A percentile compares a stretch with the other conserved stretches of the same genome.
These are phyloP conservation scores for Lodderomyces parapsilosis DNA, from an alignment of 1,139 yeast genomes.

Conservation along the genomic window DNA sequence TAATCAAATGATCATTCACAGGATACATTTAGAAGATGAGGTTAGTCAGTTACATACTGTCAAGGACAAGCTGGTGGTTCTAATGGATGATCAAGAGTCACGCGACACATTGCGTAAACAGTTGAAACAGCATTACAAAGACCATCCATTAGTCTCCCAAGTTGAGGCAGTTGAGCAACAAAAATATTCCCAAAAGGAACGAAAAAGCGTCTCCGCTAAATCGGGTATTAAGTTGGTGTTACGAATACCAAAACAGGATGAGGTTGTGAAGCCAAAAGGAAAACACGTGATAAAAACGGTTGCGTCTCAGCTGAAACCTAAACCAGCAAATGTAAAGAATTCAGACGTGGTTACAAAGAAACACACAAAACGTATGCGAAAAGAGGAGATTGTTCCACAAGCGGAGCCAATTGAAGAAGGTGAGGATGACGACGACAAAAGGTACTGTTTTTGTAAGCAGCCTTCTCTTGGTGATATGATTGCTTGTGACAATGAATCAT, in stretches of 20 bases:
- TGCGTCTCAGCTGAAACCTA: background rate
- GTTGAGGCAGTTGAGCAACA: slow-evolving; percentile 40
- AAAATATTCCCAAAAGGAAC: slow-evolving; percentile 21
- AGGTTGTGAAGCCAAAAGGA: slow-evolving; percentile 7
- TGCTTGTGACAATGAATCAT: slow-evolving; percentile 41
- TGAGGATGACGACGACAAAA: slow-evolving; percentile 22
- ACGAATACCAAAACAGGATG: slow-evolving; percentile 23
- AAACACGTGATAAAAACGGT: slow-evolving; percentile 6
- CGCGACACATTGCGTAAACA: slow-evolving; percentile 29
- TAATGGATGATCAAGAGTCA: slow-evolving; percentile 13
- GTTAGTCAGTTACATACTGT: slow-evolving; percentile 26
- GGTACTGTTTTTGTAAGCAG: slow-evolving; percentile 45
- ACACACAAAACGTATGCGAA: slow-evolving; percentile 3
- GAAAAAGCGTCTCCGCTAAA: slow-evolving; percentile 15
- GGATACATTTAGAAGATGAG: slow-evolving; percentile 28
- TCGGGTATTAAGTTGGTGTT: slow-evolving; percentile 29
- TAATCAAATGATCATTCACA: slow-evolving; percentile 36
- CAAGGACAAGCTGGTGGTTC: slow-evolving; percentile 5
- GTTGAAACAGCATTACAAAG: slow-evolving; percentile 33
- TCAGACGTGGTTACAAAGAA: slow-evolving; percentile 7
- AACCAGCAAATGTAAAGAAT: background rate
- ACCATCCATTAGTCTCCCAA: slow-evolving; percentile 39
- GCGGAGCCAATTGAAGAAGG: slow-evolving; percentile 4
- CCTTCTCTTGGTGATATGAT: slow-evolving; percentile 49
- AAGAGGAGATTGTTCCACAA: slow-evolving; percentile 6